Percentiles rank a stretch among this genome's conserved stretches.
Conservation (phyloP, 495 filamentous ascomycete genomes). For the Aspergillus biplanus region DNA sequence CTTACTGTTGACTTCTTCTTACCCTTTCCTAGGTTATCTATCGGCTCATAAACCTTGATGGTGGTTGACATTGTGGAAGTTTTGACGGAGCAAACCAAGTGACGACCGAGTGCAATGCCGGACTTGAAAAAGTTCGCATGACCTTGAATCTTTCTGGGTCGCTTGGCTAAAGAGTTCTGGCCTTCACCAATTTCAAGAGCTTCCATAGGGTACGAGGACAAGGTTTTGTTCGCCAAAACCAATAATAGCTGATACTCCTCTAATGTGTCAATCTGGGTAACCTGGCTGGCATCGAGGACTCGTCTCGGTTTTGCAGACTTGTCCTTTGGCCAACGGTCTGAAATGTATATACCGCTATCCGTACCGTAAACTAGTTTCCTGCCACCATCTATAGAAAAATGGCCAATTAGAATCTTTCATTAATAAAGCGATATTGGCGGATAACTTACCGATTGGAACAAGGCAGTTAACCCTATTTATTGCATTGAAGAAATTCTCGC, state of each 20-base stretch:
- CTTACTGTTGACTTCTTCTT: constrained; percentile 91
- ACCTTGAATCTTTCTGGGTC: constrained; percentile 95
- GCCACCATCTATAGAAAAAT: constrained; percentile 71
- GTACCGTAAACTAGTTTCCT: constrained; percentile 93
- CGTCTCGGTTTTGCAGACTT: constrained; percentile 72
- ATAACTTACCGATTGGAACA: constrained; percentile 76
- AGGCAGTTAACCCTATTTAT: constrained; percentile 89
- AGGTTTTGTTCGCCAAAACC: constrained; percentile 89
- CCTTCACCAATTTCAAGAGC: constrained; percentile 81
- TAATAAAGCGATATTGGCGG: background rate
- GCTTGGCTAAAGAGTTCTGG: constrained; percentile 71
- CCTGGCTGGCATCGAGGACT: constrained; percentile 82
- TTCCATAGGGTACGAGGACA: constrained; percentile 83
- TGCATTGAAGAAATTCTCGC: constrained; percentile 79
- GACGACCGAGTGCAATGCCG: constrained; percentile 90
- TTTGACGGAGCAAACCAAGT: constrained; percentile 94
- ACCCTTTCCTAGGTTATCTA: constrained; percentile 83
- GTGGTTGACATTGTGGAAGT: constrained; percentile 86
- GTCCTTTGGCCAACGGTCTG: constrained; percentile 87
- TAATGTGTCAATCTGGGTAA: constrained; percentile 94
- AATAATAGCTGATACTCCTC: constrained; percentile 92
- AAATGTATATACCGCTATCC: constrained; percentile 88
- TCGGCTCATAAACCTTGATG: constrained; percentile 97
- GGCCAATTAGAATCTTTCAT: background rate
- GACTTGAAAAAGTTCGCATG: constrained; percentile 98